Evolutionary conservation across 495 filamentous ascomycete species (phyloP), one percentile per base, ranked within the genome.

Genomic region (Talaromyces borbonicus): DNA sequence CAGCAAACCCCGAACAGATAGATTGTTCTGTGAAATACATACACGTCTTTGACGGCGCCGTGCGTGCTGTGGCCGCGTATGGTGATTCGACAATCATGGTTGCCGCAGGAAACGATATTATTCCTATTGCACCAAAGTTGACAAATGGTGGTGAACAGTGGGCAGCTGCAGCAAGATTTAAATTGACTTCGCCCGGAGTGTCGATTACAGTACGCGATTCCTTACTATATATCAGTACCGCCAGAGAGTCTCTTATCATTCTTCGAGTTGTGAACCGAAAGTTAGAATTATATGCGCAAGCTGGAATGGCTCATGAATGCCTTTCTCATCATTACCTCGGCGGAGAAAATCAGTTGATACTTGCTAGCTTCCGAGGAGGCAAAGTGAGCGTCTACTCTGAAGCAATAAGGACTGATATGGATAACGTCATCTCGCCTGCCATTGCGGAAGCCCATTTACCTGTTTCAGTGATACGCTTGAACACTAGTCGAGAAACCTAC

Each of bases 11-110:
- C 6, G 57, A 54, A 0, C 53, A 46, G 1, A 61, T 69, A 19
- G 56, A 60, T 11, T 68, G 64, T 41, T 46, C 45, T 5, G 53
- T 62, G 14, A 70, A 69, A 31, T 60, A 69, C 48, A 55, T 62
- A 14, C 55, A 72, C 37, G 52, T 53, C 23, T 57, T 64, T 14
- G 56, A 62, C 5, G 50, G 51, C 0, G 62, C 68, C 0, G 61
- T 77, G 2, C 67, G 63, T 52, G 55, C 68, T 8, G 63, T 74
- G n/a, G 65, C 59, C 14, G 52, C 68, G 8, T 71, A 66, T 43
- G 56, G 57, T 5, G 58, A 61, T 27, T 61, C 55, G 26, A 65
- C 61, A 22, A 43, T 72, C 37, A 63, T 72, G 46, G 56, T 69
- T 12, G 61, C 61, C 1, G 54, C 62, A 29, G 68, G 68, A 3